These are phyloP conservation scores for Arabis alpina DNA, from an alignment of 345 rosid genomes.

Conservation along the genomic window DNA sequence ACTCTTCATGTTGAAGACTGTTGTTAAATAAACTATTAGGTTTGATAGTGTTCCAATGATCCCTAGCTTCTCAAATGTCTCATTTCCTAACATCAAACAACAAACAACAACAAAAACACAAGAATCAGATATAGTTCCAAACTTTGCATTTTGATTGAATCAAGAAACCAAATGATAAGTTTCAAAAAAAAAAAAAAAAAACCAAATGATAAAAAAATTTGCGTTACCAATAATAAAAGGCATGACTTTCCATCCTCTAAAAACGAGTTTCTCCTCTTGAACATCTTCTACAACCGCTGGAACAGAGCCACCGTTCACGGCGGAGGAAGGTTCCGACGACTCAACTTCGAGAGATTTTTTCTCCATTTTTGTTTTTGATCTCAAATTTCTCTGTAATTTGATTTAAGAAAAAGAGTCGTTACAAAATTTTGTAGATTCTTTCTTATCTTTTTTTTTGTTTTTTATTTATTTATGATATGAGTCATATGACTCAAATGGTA, in stretches of 20 bases:
- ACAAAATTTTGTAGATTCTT: neutral
- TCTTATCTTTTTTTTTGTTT: neutral
- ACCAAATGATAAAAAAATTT: neutral
- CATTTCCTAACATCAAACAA: constrained; percentile 52
- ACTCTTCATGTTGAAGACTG: constrained; percentile 74
- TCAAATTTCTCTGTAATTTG: neutral
- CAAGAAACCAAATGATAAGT: constrained; percentile 21
- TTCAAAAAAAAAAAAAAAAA: constrained; percentile 22
- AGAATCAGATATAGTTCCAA: neutral
- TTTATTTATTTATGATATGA: too few species aligned
- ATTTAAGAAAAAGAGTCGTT: neutral
- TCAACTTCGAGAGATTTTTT: constrained; percentile 43
- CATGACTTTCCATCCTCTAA: constrained; percentile 81
- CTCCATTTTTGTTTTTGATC: constrained; percentile 34
- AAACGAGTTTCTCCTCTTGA: constrained; percentile 41
- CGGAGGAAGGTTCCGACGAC: constrained; percentile 37
- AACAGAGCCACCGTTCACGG: constrained; percentile 38
- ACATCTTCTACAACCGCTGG: constrained; percentile 32
- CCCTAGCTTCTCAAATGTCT: constrained; percentile 89
- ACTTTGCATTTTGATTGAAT: constrained; percentile 26
- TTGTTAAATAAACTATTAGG: constrained; percentile 72
- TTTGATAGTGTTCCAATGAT: constrained; percentile 79
- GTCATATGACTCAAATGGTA: neutral
- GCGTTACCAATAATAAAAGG: constrained; percentile 66
- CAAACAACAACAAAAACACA: constrained; percentile 11